Base-by-base conservation (phyloP, 108 stramenopile species). In the Pelagomonas calceolata region DNA sequence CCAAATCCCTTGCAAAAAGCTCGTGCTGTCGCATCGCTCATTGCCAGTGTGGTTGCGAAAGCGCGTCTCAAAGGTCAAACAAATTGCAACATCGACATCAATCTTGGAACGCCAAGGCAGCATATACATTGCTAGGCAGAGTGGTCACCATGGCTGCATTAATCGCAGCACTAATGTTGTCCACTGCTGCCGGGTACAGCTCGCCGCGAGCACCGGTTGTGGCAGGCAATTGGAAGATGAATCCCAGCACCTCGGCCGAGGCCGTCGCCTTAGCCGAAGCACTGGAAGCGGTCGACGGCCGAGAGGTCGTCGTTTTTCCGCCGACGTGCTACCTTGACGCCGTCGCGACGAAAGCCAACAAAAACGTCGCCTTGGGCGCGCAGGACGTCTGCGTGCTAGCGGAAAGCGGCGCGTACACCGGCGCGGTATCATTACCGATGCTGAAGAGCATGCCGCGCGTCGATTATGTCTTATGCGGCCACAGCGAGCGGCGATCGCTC, bases 181-280 rank as follows among this genome's bases (percentile, higher is more conserved):
- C n/a, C n/a, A n/a, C n/a, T n/a, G n/a, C n/a, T n/a, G n/a, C n/a
- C n/a, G n/a, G n/a, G n/a, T n/a, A n/a, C n/a, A n/a, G n/a, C n/a
- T n/a, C 39, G 39, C 39, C 12, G 63, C 44, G 73, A 15, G 29
- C 75, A 37, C 68, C 84, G 14, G 73, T 90, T 34, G 79, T 90
- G 5, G 89, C 86, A 14, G 89, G 89, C 29, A 90, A 90, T 64
- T 87, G 89, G 89, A 90, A 90, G 44, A 76, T 85, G 70, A 91
- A 91, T 68, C 89, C 89, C 36, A 51, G 81, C 69, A 89, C 86
- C 45, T 68, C 83, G 65, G 66, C 79, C 64, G 90, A 87, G 18
- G 90, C 88, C 32, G 39, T 76, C 32, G 81, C 79, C 69, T 73
- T 90, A 3, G 34, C 66, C 16, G 36, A 69, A 4, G 29, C 30